Conservation (phyloP, 257 asterid species). For the Solanum acaule region DNA sequence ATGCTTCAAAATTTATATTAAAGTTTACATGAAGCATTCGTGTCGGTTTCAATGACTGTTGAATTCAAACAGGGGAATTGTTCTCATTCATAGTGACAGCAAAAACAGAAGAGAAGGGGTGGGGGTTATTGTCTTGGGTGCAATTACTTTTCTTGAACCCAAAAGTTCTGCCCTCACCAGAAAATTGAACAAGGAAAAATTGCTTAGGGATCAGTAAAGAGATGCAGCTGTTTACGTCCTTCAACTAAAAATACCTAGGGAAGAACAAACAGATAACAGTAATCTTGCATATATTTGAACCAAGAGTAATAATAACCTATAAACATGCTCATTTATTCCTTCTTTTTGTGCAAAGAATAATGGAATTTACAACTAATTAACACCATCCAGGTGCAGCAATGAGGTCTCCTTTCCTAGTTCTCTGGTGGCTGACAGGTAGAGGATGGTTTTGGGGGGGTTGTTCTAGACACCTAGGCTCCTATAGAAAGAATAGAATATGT, state of each 20-base stretch:
- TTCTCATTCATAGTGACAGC: not conserved
- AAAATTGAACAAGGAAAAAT: not conserved
- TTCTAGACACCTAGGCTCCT: not conserved
- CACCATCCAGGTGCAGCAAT: slow-evolving; percentile 1
- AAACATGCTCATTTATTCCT: slow-evolving; percentile 6
- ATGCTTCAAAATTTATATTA: not conserved
- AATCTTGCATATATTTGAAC: not conserved
- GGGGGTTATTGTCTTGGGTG: not conserved
- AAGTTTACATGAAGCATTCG: not conserved
- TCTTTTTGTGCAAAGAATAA: slow-evolving; percentile 8
- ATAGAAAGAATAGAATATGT: not conserved
- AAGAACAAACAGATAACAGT: not conserved
- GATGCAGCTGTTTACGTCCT: not conserved
- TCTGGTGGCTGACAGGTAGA: not conserved
- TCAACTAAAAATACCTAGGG: not conserved
- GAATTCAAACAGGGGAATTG: not conserved
- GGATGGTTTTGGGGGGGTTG: not conserved
- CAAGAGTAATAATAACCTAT: not conserved
- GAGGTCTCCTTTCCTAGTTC: not conserved
- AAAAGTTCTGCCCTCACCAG: not conserved
- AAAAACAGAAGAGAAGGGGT: not conserved
- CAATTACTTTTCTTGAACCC: not conserved
- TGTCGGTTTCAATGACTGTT: not conserved
- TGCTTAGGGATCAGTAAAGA: not conserved
- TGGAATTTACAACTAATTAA: slow-evolving; percentile 19